Base-by-base conservation (phyloP, 1,139 yeast species). In the Geotrichum bryndzae region DNA sequence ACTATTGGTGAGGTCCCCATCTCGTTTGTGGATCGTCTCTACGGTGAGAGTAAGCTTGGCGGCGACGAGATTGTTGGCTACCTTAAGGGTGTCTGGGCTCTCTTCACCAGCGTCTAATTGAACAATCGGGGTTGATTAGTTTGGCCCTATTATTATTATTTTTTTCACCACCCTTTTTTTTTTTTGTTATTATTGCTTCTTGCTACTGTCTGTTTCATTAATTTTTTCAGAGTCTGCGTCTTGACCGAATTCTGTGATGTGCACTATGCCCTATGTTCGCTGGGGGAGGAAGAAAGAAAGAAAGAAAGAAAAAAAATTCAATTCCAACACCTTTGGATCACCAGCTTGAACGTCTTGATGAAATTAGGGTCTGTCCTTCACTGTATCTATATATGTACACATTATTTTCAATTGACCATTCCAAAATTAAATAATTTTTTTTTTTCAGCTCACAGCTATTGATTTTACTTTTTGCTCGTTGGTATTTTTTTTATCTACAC, bases 51-150 rank as follows among this genome's bases (percentile, higher is more conserved):
- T 68, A 88, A 88, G 74, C 82, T 88, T 67, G 94, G 95, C 33
- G 92, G 94, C 48, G 90, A 86, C 72, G 95, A 88, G 74, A 87
- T 87, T 67, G 87, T 88, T 56, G 90, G 87, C 65, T 87, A 88
- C 72, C 81, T 86, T 72, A 85, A 85, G 75, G 94, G 88, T 63
- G 88, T 87, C 18, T 87, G 90, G 90, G 77, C 80, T 57, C 80
- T 87, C 69, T 87, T 87, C 69, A 83, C 86, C 50, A 79, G 82
- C 67, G 88, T 86, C 64, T 87, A 78, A 68, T 23, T 18, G 18
- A 29, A 46, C 41, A 29, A 27, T 46, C 25, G 22, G n/a, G n/a
- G 15, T 38, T 13, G 18, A 35, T 8, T 25, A 3, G 7, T 54
- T 54, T n/a, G 3, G 3, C 7, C 52, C 22, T 22, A 50, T 13